These are phyloP conservation scores for Rasamsonia emersonii DNA, from an alignment of 2,329 filamentous ascomycete genomes.

Conservation along the genomic window DNA sequence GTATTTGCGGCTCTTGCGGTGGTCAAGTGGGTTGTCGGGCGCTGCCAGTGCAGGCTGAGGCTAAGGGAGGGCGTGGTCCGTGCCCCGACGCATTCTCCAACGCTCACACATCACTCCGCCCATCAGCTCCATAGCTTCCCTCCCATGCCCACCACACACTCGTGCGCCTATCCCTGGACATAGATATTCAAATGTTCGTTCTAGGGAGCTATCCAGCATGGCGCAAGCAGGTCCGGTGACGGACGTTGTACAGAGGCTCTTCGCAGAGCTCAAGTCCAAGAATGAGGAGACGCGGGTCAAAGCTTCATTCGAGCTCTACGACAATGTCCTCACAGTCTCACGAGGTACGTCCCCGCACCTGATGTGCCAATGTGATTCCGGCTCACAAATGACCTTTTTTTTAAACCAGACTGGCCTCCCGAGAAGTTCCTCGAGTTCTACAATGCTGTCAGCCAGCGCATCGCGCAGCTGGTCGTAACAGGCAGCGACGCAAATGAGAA, in stretches of 20 bases:
- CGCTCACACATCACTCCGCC: too few relatives aligned
- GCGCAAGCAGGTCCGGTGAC: conserved; percentile 38
- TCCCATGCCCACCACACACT: too few relatives aligned
- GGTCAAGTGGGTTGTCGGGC: too few relatives aligned
- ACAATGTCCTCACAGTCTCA: conserved; percentile 37
- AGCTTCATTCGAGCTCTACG: conserved; percentile 41
- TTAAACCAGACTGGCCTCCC: conserved; percentile 58
- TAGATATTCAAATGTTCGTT: conserved; percentile 32
- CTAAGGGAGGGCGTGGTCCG: too few relatives aligned
- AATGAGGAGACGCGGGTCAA: conserved; percentile 41
- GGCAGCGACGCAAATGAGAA: conserved; percentile 81
- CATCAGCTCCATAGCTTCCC: too few relatives aligned
- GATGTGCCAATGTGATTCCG: not conserved
- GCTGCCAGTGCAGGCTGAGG: too few relatives aligned
- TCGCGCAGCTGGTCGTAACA: conserved; percentile 69
- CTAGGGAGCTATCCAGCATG: conserved; percentile 33
- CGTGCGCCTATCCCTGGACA: conserved; percentile 15
- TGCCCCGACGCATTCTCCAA: too few relatives aligned
- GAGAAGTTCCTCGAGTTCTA: conserved; percentile 71
- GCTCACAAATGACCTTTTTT: conserved; percentile 3
- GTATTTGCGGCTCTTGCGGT: too few relatives aligned
- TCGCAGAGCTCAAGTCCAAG: conserved; percentile 50
- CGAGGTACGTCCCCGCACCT: conserved; percentile 31
- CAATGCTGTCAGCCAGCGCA: conserved; percentile 56
- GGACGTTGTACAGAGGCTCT: conserved; percentile 48